Evolutionary conservation across 2,329 filamentous ascomycete genomes (phyloP).

Genomic region (Aureobasidium sp.): DNA sequence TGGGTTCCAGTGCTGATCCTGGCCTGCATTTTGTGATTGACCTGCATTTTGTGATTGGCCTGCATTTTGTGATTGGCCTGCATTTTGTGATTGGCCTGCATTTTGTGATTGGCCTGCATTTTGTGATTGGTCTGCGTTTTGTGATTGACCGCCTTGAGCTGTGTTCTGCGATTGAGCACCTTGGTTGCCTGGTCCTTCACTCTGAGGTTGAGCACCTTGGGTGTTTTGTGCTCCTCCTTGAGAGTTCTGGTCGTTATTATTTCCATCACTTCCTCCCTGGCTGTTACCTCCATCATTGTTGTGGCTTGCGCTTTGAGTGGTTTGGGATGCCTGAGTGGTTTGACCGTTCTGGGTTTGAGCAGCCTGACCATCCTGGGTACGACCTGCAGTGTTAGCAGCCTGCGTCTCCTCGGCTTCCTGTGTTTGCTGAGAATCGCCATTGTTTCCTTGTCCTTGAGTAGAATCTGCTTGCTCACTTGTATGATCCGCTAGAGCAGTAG

Average conservation of each 20-base stretch:
- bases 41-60: neutral
- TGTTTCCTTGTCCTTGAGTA: neutral
- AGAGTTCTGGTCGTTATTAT: neutral
- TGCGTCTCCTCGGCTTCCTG: neutral
- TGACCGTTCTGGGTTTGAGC: neutral
- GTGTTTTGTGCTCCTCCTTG: neutral
- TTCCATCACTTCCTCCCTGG: neutral
- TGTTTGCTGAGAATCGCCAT: neutral
- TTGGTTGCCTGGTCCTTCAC: neutral
- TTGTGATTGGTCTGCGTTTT: neutral
- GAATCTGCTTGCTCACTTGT: neutral
- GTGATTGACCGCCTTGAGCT: neutral
- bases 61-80: neutral
- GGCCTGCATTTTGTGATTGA: neutral
- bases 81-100: neutral
- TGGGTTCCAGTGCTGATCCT: neutral
- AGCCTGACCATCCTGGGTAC: neutral
- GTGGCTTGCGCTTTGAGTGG: neutral
- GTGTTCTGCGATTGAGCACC: neutral
- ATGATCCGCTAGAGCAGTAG: slow-evolving; percentile 16
- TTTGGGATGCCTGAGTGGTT: neutral
- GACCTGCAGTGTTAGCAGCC: neutral
- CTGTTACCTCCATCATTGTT: neutral
- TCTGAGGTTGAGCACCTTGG: neutral
- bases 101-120: neutral